Percentiles rank a stretch among this genome's conserved stretches.
These are phyloP conservation scores for Pythium phragmiticola DNA, from an alignment of 352 stramenopile genomes.

Conservation along the genomic window DNA sequence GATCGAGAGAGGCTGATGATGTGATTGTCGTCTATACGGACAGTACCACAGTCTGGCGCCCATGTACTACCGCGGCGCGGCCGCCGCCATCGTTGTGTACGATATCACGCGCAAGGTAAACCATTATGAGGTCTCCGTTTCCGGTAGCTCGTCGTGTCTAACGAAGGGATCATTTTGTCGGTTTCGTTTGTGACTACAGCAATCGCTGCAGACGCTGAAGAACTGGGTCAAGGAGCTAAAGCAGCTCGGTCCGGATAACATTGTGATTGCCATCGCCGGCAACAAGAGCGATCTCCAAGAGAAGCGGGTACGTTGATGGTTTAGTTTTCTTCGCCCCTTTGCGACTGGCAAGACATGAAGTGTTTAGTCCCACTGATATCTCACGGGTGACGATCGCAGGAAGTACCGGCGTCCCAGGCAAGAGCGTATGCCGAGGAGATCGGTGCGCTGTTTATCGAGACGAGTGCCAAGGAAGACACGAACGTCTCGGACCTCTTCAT, in stretches of 20 bases:
- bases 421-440: slow-evolving; percentile 92
- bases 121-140: background rate
- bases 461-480: slow-evolving; percentile 93
- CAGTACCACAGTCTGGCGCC: slow-evolving; percentile 95
- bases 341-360: background rate
- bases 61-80: slow-evolving; percentile 99
- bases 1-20: background rate
- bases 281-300: slow-evolving; percentile 94
- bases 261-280: slow-evolving; percentile 94
- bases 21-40: background rate
- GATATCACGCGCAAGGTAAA: slow-evolving; percentile 94
- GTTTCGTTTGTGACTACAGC: slow-evolving; percentile 34
- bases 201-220: slow-evolving; percentile 93
- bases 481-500: slow-evolving; percentile 95
- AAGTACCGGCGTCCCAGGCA: slow-evolving; percentile 85
- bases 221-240: slow-evolving; percentile 95
- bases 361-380: background rate
- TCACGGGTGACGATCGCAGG: slow-evolving; percentile 32
- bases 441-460: slow-evolving; percentile 92
- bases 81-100: slow-evolving; percentile 97
- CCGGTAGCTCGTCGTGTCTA: background rate
- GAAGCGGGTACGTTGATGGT: slow-evolving; percentile 73
- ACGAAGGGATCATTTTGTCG: background rate
- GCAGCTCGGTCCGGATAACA: slow-evolving; percentile 90
- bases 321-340: slow-evolving; percentile 24